A percentile compares a stretch with the other conserved stretches of the same genome.
Conservation (phyloP, 768 basidiomycete species). For the Leucocoprinus leucothites region DNA sequence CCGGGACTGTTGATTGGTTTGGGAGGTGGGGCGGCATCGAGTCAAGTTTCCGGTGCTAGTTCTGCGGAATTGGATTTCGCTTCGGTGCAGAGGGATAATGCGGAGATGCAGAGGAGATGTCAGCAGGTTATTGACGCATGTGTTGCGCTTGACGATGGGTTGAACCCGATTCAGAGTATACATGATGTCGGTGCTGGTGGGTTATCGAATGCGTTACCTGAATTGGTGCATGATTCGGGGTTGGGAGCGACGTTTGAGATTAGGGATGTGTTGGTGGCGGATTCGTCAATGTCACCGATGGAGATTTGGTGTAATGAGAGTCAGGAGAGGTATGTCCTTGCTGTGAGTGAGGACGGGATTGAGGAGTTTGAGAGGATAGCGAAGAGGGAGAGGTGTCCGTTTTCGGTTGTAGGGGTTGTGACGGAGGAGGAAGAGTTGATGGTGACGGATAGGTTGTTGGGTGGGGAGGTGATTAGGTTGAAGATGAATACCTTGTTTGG, state of each 20-base stretch:
- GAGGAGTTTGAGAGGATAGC: constrained; percentile 73
- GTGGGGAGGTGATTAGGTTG: constrained; percentile 77
- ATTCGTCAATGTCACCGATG: constrained; percentile 96
- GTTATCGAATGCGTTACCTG: constrained; percentile 93
- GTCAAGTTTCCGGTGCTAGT: constrained; percentile 86
- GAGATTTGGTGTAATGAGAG: constrained; percentile 99
- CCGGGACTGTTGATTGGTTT: constrained; percentile 96
- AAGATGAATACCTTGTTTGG: constrained; percentile 96
- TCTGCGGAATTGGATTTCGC: constrained; percentile 96
- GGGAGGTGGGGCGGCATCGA: constrained; percentile 95
- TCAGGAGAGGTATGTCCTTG: constrained; percentile 96
- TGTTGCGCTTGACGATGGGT: constrained; percentile 46
- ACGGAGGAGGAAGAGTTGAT: constrained; percentile 79
- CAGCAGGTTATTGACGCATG: constrained; percentile 98
- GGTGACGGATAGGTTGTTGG: constrained; percentile 84
- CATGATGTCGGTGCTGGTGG: constrained; percentile 99
- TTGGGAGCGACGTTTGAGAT: constrained; percentile 93
- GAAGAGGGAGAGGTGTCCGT: constrained; percentile 88
- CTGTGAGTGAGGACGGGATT: constrained; percentile 66
- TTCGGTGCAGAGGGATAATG: constrained; percentile 95
- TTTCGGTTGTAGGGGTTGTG: constrained; percentile 86
- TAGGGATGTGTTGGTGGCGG: constrained; percentile 87
- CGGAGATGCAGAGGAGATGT: constrained; percentile 96
- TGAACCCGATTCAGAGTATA: constrained; percentile 89
- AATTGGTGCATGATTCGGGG: constrained; percentile 94